Conservation (phyloP, 257 asterid genomes). For the Jacaranda mimosifolia region DNA sequence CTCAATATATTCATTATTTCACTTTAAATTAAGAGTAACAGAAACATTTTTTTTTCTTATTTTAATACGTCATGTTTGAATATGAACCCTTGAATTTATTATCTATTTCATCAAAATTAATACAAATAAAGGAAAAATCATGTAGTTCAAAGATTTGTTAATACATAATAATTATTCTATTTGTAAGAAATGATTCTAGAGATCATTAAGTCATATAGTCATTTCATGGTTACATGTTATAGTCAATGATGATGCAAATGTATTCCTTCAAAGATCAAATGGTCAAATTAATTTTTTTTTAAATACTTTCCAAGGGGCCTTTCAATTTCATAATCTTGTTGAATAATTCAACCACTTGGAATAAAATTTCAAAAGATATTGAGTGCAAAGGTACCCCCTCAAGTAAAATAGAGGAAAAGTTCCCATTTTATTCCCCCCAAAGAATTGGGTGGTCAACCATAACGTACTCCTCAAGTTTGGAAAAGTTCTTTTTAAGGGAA, state of each 20-base stretch:
- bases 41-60: too few relatives aligned
- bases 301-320: not conserved
- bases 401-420: not conserved
- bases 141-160: not conserved
- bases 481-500: not conserved
- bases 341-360: constrained; percentile 14
- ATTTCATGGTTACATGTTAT: not conserved
- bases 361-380: not conserved
- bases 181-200: not conserved
- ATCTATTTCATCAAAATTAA: too few relatives aligned
- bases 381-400: not conserved
- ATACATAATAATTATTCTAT: not conserved
- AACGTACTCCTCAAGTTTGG: constrained; percentile 4
- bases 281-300: not conserved
- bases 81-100: too few relatives aligned
- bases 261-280: not conserved
- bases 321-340: not conserved
- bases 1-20: too few relatives aligned
- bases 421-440: not conserved
- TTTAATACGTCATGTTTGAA: too few relatives aligned
- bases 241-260: constrained; percentile 2
- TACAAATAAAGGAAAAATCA: too few relatives aligned
- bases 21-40: too few relatives aligned
- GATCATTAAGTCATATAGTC: not conserved
- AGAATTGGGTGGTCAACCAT: not conserved